phyloP scores from a whole-genome alignment of 1,284 basidiomycete genomes.

The Sanguinoderma infundibulare region DNA sequence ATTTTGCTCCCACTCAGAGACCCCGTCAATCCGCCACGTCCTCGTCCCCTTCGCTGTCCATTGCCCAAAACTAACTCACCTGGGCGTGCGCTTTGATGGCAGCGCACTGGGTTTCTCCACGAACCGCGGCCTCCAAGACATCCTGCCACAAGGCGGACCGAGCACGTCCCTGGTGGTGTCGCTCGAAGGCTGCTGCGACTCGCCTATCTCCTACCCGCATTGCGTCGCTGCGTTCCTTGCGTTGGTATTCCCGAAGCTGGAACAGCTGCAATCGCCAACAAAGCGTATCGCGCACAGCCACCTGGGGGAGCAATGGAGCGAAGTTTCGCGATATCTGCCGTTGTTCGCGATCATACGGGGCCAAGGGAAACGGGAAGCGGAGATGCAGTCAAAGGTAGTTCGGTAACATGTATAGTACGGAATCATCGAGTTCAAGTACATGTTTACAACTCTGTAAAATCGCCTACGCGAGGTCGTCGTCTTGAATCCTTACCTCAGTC shows the following conservation, averaged over 20 bases:
- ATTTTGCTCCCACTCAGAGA: neutral
- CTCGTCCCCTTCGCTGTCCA: neutral
- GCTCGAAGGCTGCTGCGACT: neutral
- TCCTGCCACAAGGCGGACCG: neutral
- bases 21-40: neutral
- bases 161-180: neutral
- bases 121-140: neutral
- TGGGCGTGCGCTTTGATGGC: neutral
- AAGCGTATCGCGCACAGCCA: neutral
- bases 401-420: too few relatives aligned
- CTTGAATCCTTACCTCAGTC: neutral
- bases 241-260: neutral
- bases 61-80: neutral
- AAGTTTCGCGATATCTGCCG: neutral
- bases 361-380: neutral
- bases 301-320: neutral
- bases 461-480: too few relatives aligned
- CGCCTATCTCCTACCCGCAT: neutral
- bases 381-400: too few relatives aligned
- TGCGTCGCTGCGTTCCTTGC: neutral
- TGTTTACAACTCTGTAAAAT: too few relatives aligned
- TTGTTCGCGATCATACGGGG: neutral
- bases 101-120: neutral
- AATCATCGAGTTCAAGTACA: too few relatives aligned
- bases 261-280: neutral